Conservation (phyloP, 31 red algal species). For the Bonnemaisonia californica region DNA sequence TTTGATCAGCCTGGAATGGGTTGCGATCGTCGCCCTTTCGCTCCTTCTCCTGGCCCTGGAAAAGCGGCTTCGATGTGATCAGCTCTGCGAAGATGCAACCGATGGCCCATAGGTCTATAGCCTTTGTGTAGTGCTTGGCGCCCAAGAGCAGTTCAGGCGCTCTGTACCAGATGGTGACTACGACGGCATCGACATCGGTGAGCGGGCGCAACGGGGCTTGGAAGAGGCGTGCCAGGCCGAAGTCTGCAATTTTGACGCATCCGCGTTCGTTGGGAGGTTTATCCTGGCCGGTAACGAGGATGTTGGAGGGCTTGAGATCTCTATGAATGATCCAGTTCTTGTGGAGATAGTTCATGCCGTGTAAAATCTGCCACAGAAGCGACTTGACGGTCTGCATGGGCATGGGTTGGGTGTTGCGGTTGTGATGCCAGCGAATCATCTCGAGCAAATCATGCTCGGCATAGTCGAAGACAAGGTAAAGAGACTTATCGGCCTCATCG, state of each 20-base stretch:
- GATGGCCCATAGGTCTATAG: slow-evolving; percentile 88
- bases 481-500: slow-evolving; percentile 71
- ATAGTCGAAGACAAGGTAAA: slow-evolving; percentile 97
- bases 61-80: slow-evolving; percentile 83
- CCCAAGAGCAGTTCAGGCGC: slow-evolving; percentile 81
- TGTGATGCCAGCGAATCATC: slow-evolving; percentile 86
- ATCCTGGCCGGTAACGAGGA: slow-evolving; percentile 82
- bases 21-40: slow-evolving; percentile 82
- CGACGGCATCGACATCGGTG: slow-evolving; percentile 81
- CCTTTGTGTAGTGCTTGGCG: slow-evolving; percentile 85
- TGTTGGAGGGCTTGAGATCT: slow-evolving; percentile 88
- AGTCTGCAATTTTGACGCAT: slow-evolving; percentile 92
- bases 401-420: slow-evolving; percentile 50
- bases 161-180: slow-evolving; percentile 88
- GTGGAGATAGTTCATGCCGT: slow-evolving; percentile 87
- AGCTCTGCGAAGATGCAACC: slow-evolving; percentile 95
- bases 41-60: slow-evolving; percentile 87
- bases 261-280: slow-evolving; percentile 75
- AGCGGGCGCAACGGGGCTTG: slow-evolving; percentile 83
- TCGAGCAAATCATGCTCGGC: slow-evolving; percentile 95
- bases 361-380: slow-evolving; percentile 83
- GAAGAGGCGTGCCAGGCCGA: slow-evolving; percentile 83
- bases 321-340: slow-evolving; percentile 96
- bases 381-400: slow-evolving; percentile 79
- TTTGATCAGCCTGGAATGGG: slow-evolving; percentile 91